phyloP scores from a whole-genome alignment of 2,329 filamentous ascomycete genomes.

The Alternaria tenuissima region DNA sequence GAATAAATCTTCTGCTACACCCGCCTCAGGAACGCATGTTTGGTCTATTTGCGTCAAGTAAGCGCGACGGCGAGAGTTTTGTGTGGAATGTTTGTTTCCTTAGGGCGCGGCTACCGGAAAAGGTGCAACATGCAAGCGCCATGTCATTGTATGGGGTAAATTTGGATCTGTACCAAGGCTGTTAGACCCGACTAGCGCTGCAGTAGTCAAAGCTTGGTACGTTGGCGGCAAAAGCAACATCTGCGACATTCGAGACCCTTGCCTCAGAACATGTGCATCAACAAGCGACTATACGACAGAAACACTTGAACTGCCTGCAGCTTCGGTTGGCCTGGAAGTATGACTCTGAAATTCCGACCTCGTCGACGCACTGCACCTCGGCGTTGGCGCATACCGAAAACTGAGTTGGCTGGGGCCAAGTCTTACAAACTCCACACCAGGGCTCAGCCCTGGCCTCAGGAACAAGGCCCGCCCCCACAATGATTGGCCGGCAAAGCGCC shows the following conservation, averaged over 20 bases:
- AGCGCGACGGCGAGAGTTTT: conserved; percentile 25
- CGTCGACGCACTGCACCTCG: background rate
- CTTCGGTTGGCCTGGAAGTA: background rate
- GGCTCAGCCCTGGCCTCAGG: conserved; percentile 16
- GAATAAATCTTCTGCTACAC: conserved; percentile 14
- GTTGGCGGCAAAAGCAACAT: conserved; percentile 6
- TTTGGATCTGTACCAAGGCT: conserved; percentile 25
- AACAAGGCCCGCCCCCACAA: conserved; percentile 15
- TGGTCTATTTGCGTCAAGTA: conserved; percentile 19
- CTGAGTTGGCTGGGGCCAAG: conserved; percentile 16
- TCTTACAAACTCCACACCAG: conserved; percentile 11
- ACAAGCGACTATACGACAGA: conserved; percentile 3
- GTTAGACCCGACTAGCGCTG: conserved; percentile 14
- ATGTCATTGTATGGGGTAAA: conserved; percentile 26
- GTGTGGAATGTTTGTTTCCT: background rate
- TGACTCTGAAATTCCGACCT: background rate
- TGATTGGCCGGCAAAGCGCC: conserved; percentile 28
- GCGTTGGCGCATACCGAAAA: conserved; percentile 5
- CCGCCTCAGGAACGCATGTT: conserved; percentile 15
- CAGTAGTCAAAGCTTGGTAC: conserved; percentile 31
- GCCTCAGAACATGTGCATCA: conserved; percentile 1
- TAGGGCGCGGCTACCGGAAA: conserved; percentile 6
- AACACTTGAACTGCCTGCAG: background rate
- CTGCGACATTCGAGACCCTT: conserved; percentile 2
- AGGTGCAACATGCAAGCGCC: conserved; percentile 13